Conservation (phyloP, 2,329 filamentous ascomycete genomes). For the Aureobasidium vineae region DNA sequence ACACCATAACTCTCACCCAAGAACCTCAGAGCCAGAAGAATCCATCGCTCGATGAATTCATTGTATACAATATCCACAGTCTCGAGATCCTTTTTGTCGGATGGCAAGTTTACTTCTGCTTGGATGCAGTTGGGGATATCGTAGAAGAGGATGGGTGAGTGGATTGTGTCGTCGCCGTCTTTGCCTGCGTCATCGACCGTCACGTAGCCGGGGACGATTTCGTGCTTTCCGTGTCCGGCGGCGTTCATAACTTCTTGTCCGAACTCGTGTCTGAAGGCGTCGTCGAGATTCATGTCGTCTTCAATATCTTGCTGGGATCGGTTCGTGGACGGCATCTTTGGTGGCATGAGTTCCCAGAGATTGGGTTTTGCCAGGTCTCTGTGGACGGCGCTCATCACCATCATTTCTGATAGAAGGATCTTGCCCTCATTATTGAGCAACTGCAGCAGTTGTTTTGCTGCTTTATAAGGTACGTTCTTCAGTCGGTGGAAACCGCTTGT, state of each 20-base stretch:
- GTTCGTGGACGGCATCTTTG: slow-evolving; percentile 18
- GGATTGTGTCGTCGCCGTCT: slow-evolving; percentile 89
- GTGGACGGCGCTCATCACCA: slow-evolving; percentile 37
- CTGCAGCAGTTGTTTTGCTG: slow-evolving; percentile 66
- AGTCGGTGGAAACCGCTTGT: slow-evolving; percentile 73
- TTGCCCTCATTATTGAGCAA: slow-evolving; percentile 59
- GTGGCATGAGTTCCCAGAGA: slow-evolving; percentile 26
- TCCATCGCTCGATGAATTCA: slow-evolving; percentile 82
- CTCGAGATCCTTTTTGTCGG: slow-evolving; percentile 40
- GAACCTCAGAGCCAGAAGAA: slow-evolving; percentile 70
- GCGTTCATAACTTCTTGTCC: slow-evolving; percentile 9
- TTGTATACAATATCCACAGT: slow-evolving; percentile 86
- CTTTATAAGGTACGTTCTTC: slow-evolving; percentile 74
- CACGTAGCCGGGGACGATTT: slow-evolving; percentile 75
- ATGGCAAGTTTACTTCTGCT: slow-evolving; percentile 64
- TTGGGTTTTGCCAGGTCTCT: slow-evolving; percentile 29
- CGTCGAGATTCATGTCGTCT: neutral
- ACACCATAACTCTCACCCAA: slow-evolving; percentile 52
- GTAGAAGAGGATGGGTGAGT: slow-evolving; percentile 72
- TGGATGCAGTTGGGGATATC: slow-evolving; percentile 81
- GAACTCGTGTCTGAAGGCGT: neutral
- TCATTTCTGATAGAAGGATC: slow-evolving; percentile 43
- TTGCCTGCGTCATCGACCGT: slow-evolving; percentile 78
- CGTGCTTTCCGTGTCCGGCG: neutral
- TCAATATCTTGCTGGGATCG: neutral